A percentile compares a stretch with the other conserved stretches of the same genome.
phyloP scores from a whole-genome alignment of 2,329 filamentous ascomycete genomes.

The Pseudocercospora crystallina region DNA sequence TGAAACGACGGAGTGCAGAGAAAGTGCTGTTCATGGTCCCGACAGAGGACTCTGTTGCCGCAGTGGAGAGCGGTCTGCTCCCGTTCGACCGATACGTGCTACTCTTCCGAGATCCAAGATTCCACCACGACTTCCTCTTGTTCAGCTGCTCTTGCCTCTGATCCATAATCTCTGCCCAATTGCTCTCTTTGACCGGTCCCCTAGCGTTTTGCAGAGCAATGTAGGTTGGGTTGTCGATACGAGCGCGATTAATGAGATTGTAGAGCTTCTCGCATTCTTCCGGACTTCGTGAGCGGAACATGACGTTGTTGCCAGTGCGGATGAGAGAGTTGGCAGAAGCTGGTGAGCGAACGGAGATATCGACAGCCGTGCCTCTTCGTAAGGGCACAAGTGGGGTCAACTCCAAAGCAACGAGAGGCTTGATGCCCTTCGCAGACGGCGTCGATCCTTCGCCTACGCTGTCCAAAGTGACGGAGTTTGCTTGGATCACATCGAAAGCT shows the following conservation, averaged over 20 bases:
- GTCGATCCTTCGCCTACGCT: slow-evolving; percentile 43
- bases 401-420: slow-evolving; percentile 69
- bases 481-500: slow-evolving; percentile 57
- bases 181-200: slow-evolving; percentile 51
- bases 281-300: slow-evolving; percentile 78
- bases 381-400: slow-evolving; percentile 89
- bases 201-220: slow-evolving; percentile 74
- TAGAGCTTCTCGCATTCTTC: slow-evolving; percentile 82
- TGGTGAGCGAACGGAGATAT: slow-evolving; percentile 90
- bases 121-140: slow-evolving; percentile 48
- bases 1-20: slow-evolving; percentile 72
- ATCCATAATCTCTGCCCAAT: slow-evolving; percentile 54
- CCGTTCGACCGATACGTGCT: slow-evolving; percentile 56
- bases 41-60: slow-evolving; percentile 71
- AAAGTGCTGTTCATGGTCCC: slow-evolving; percentile 78
- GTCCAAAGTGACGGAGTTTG: slow-evolving; percentile 44
- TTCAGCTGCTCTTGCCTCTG: slow-evolving; percentile 9
- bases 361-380: slow-evolving; percentile 84
- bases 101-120: slow-evolving; percentile 55
- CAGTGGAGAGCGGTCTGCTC: slow-evolving; percentile 55
- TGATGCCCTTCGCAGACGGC: slow-evolving; percentile 38
- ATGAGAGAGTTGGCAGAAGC: slow-evolving; percentile 72
- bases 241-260: slow-evolving; percentile 79
- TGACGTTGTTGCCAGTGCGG: slow-evolving; percentile 71
- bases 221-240: slow-evolving; percentile 90